Conservation (phyloP, 2,329 filamentous ascomycete species). For the Pseudogymnoascus sp. region DNA sequence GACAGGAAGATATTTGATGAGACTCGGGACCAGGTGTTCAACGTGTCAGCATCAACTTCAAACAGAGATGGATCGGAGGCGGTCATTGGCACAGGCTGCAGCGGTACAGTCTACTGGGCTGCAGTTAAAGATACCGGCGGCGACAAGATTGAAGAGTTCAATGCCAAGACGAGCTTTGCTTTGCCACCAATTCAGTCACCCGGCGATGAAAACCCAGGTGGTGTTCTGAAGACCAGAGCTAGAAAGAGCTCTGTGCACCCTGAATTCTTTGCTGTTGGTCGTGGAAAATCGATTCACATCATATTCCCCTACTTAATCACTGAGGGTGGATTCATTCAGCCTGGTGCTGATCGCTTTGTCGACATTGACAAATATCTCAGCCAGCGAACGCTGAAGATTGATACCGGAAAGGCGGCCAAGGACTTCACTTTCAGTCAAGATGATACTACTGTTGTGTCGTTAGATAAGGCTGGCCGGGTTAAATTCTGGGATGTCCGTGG, state of each 20-base stretch:
- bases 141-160: constrained; percentile 70
- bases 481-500: constrained; percentile 97
- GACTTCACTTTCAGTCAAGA: constrained; percentile 98
- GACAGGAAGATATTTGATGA: constrained; percentile 89
- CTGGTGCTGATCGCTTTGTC: constrained; percentile 60
- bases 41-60: constrained; percentile 73
- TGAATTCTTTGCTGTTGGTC: constrained; percentile 89
- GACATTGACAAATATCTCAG: constrained; percentile 82
- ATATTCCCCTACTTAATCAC: constrained; percentile 63
- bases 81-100: constrained; percentile 86
- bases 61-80: constrained; percentile 62
- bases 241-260: constrained; percentile 83
- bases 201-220: constrained; percentile 85
- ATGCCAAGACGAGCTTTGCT: constrained; percentile 76
- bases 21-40: constrained; percentile 90
- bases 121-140: constrained; percentile 69
- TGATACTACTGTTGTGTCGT: constrained; percentile 84
- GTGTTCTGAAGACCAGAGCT: constrained; percentile 90
- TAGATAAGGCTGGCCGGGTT: constrained; percentile 93
- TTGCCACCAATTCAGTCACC: constrained; percentile 79
- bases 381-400: constrained; percentile 85
- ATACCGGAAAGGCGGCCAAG: constrained; percentile 95
- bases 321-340: constrained; percentile 56
- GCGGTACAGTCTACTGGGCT: constrained; percentile 95
- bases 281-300: constrained; percentile 93